Evolutionary conservation across 208 protist species (phyloP).

Genomic region (Acanthamoeba quina): DNA sequence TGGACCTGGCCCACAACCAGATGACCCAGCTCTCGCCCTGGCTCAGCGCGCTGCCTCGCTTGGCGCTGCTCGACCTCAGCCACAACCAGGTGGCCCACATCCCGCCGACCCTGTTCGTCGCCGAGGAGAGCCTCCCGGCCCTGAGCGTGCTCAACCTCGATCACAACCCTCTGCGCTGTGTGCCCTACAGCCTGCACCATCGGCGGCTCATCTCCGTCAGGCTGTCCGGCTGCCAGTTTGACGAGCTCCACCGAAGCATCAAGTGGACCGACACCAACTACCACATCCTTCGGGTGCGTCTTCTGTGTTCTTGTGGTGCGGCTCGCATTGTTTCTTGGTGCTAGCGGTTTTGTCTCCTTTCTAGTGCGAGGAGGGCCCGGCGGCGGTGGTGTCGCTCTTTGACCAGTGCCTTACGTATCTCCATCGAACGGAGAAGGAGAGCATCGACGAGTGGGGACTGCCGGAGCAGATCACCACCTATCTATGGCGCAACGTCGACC

Average conservation of each 20-base stretch:
- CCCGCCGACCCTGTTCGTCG: not conserved
- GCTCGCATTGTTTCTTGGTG: no score
- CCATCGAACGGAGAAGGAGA: not conserved
- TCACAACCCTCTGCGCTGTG: not conserved
- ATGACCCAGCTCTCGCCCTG: not conserved
- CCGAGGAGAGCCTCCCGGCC: not conserved
- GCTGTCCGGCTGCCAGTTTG: not conserved
- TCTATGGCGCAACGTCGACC: not conserved
- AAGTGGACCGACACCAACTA: not conserved
- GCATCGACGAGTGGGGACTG: not conserved
- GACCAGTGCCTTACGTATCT: conserved; percentile 34
- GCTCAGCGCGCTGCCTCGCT: not conserved
- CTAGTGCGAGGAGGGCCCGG: not conserved
- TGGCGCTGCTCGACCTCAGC: not conserved
- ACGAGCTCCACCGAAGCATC: not conserved
- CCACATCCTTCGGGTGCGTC: not conserved
- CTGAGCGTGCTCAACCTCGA: not conserved
- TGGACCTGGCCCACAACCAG: not conserved
- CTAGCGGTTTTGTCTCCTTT: no score
- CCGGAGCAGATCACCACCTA: not conserved
- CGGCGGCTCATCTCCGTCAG: not conserved
- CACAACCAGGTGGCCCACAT: not conserved
- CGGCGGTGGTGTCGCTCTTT: conserved; percentile 2
- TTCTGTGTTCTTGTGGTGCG: no score
- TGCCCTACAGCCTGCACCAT: not conserved